Conservation (phyloP, 2,329 filamentous ascomycete species). For the Talaromyces islandicus region DNA sequence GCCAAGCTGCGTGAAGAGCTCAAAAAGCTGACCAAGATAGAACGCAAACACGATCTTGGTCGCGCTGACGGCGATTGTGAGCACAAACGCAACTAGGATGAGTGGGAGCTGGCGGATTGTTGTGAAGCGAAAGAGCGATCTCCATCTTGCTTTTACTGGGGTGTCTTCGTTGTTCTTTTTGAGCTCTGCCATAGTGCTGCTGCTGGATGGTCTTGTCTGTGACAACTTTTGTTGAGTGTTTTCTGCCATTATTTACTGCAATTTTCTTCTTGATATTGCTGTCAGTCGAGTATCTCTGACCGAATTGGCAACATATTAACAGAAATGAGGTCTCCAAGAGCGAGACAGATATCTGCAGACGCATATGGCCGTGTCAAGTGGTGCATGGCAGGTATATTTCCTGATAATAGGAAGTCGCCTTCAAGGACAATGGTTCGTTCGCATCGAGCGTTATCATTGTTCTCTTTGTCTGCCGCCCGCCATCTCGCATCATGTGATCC, state of each 20-base stretch:
- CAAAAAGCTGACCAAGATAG: conserved; percentile 69
- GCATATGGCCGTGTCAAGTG: background rate
- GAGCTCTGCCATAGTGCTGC: background rate
- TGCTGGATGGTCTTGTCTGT: background rate
- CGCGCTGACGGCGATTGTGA: conserved; percentile 56
- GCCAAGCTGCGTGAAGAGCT: conserved; percentile 62
- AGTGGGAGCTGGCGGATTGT: conserved; percentile 52
- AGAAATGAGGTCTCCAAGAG: background rate
- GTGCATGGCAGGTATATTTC: background rate
- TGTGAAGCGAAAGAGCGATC: conserved; percentile 66
- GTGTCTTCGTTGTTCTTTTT: background rate
- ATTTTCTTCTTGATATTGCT: background rate
- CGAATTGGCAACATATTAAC: background rate
- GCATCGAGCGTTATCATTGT: conserved; percentile 4
- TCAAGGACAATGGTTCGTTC: background rate
- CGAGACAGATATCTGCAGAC: background rate
- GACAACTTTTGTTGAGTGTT: background rate
- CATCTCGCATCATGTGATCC: background rate
- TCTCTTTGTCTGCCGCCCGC: conserved; percentile 2
- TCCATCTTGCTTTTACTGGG: conserved; percentile 34
- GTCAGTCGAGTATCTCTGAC: background rate
- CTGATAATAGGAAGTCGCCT: background rate
- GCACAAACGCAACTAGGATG: conserved; percentile 49
- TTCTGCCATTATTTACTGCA: background rate
- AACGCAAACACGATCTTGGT: conserved; percentile 62